Evolutionary conservation across 2,329 filamentous ascomycete species (phyloP), one percentile per base, ranked within the genome.

Genomic region (Scortechinia acanthostroma): DNA sequence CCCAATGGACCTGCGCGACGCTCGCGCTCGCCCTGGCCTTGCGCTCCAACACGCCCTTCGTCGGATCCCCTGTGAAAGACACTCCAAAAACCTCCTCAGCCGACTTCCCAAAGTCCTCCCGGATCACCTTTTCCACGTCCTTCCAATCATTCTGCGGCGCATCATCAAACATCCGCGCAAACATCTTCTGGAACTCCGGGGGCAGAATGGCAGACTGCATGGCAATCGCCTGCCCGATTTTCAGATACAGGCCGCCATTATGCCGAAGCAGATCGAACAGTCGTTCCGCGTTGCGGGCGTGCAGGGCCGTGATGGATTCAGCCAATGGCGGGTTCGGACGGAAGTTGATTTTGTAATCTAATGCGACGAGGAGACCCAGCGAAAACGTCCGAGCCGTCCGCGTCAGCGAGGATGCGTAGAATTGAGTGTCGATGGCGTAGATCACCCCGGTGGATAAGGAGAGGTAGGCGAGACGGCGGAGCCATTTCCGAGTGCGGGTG

Each of bases 271-370:
- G 68, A 22, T 91, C 74, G 49, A 88, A 95, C 28, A 97, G 69
- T 21, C 88, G 76, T 66, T 90, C 80, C 0, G 93, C 93, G 58
- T 86, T 95, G 49, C 93, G 83, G 28, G 76, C 70, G 64, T 98
- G 93, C 43, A 97, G 68, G 47, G 89, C 87, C 35, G 78, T 74
- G 33, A 95, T 80, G 17, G 80, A 83, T 43, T 83, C 79, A 20
- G 84, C 88, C 43, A 83, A 76, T 46, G 83, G 76, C 4, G 91
- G 91, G 51, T 89, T 70, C 4, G 87, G 76, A 4, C 88, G 80
- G 64, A 98, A 98, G 65, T 98, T 97, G 62, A 97, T 71, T 68
- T 96, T 97, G 71, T 98, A 97, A 68, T 98, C 93, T 20, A 91
- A 58, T 1, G 91, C 91, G 15, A 95, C 86, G 42, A 91, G 58